phyloP scores from a whole-genome alignment of 169 alveolate genomes.

The Pseudocohnilembus persalinus region DNA sequence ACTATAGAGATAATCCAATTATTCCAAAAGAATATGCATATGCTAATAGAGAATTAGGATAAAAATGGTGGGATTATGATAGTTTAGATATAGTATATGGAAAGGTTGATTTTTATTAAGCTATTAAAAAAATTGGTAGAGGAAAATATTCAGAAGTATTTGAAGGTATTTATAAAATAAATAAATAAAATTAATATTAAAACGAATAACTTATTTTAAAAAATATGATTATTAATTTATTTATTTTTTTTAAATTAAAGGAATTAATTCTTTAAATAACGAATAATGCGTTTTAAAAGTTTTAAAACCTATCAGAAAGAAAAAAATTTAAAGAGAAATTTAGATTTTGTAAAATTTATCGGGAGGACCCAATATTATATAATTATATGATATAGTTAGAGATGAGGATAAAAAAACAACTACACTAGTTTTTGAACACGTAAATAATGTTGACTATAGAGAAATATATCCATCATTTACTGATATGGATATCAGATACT shows the following conservation, averaged over 20 bases:
- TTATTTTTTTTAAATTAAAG: not conserved
- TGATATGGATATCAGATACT: constrained; percentile 60
- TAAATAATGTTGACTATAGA: constrained; percentile 60
- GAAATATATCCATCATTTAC: constrained; percentile 51
- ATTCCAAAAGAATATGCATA: constrained; percentile 53
- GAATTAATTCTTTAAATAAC: constrained; percentile 46
- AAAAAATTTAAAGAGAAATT: constrained; percentile 74
- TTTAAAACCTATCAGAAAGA: constrained; percentile 71
- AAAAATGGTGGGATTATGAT: constrained; percentile 51
- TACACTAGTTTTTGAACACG: constrained; percentile 54
- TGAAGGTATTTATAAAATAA: constrained; percentile 44
- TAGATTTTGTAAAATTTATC: constrained; percentile 62
- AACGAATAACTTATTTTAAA: too few species aligned
- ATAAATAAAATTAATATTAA: too few species aligned
- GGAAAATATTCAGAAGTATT: constrained; percentile 88
- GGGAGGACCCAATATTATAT: constrained; percentile 67
- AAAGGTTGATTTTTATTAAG: constrained; percentile 61
- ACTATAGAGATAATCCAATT: too few species aligned
- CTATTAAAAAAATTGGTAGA: constrained; percentile 78
- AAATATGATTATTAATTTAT: too few species aligned
- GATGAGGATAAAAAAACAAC: constrained; percentile 73
- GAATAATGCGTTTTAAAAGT: constrained; percentile 65
- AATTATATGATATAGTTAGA: constrained; percentile 60
- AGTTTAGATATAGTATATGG: constrained; percentile 53
- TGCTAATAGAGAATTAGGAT: constrained; percentile 39